phyloP scores from a whole-genome alignment of 352 stramenopile genomes.

The Pythium grandisporangium region DNA sequence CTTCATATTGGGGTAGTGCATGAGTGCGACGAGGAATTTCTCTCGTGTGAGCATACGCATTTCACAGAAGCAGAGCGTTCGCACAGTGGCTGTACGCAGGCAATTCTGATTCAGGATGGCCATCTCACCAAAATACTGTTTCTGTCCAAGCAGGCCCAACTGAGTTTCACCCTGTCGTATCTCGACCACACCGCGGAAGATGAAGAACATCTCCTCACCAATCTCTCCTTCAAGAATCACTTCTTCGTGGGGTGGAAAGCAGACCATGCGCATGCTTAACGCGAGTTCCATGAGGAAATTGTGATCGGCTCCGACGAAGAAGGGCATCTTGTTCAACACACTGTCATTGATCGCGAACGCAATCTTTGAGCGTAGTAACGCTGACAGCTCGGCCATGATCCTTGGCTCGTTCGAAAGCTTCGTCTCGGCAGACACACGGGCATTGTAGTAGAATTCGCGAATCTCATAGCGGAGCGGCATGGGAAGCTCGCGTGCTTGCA shows the following conservation, averaged over 20 bases:
- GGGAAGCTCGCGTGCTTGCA: slow-evolving; percentile 61
- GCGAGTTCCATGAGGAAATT: slow-evolving; percentile 81
- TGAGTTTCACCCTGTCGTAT: slow-evolving; percentile 48
- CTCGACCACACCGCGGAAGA: slow-evolving; percentile 71
- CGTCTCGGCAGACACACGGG: slow-evolving; percentile 56
- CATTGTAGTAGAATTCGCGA: slow-evolving; percentile 78
- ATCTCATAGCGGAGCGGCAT: slow-evolving; percentile 71
- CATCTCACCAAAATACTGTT: slow-evolving; percentile 84
- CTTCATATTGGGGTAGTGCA: slow-evolving; percentile 69
- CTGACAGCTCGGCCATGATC: slow-evolving; percentile 60
- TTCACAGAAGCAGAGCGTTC: slow-evolving; percentile 73
- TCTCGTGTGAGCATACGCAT: slow-evolving; percentile 73
- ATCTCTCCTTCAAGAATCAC: slow-evolving; percentile 78
- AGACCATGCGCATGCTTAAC: slow-evolving; percentile 78
- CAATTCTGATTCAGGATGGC: slow-evolving; percentile 73
- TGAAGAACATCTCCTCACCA: slow-evolving; percentile 83
- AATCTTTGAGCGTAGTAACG: slow-evolving; percentile 67
- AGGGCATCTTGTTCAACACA: slow-evolving; percentile 74
- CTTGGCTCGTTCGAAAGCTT: slow-evolving; percentile 65
- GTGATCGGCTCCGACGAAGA: slow-evolving; percentile 66
- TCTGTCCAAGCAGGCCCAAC: slow-evolving; percentile 58
- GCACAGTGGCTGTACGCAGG: slow-evolving; percentile 55
- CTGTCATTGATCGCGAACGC: slow-evolving; percentile 77
- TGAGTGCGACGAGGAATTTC: slow-evolving; percentile 66
- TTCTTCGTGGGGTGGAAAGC: slow-evolving; percentile 66